phyloP scores from a whole-genome alignment of 2,329 filamentous ascomycete species.

The Fusarium devonianum region DNA sequence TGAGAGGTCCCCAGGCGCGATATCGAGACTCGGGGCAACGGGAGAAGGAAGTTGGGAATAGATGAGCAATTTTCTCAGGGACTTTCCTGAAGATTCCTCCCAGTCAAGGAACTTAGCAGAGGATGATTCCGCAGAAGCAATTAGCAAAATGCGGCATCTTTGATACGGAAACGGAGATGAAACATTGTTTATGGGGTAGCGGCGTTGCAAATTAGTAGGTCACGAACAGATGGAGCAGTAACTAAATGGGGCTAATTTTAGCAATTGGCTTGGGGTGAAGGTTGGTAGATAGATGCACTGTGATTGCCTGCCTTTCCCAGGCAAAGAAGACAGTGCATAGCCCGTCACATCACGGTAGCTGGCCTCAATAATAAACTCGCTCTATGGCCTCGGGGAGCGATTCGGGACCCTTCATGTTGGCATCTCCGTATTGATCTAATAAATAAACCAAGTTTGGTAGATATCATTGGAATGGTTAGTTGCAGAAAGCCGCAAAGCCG shows the following conservation, averaged over 20 bases:
- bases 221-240: conserved; percentile 30
- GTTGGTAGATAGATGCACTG: conserved; percentile 26
- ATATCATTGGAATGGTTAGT: neutral
- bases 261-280: conserved; percentile 28
- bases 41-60: neutral
- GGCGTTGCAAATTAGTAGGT: conserved; percentile 40
- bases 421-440: too few relatives aligned
- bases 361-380: too few relatives aligned
- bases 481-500: conserved; percentile 3
- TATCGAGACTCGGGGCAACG: conserved; percentile 14
- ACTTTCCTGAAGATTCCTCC: conserved; percentile 7
- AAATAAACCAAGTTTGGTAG: too few relatives aligned
- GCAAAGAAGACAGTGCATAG: too few relatives aligned
- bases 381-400: too few relatives aligned
- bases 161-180: conserved; percentile 8
- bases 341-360: too few relatives aligned
- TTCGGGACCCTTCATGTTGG: too few relatives aligned
- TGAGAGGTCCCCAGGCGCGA: conserved; percentile 9
- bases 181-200: conserved; percentile 12
- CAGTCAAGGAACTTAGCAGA: neutral
- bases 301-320: too few relatives aligned
- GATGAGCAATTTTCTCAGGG: neutral
- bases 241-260: conserved; percentile 43
- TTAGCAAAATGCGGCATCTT: conserved; percentile 4
- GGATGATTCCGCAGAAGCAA: conserved; percentile 5